phyloP scores from a whole-genome alignment of 192 early-diverging fungal species.

The Coemansia sp. region DNA sequence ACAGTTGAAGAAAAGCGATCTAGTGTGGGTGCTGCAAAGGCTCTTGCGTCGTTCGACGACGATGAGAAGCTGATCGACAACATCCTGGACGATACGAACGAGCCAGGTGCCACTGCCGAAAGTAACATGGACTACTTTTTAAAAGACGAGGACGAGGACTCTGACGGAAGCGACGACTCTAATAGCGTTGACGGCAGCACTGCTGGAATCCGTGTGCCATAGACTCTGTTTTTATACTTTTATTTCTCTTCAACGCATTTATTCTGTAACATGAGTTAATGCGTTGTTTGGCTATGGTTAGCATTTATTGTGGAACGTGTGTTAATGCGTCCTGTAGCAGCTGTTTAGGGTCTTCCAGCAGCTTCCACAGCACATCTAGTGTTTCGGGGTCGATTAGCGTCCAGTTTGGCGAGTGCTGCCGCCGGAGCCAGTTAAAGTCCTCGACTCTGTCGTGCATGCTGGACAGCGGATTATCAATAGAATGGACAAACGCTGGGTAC shows the following conservation, averaged over 20 bases:
- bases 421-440: conserved; percentile 89
- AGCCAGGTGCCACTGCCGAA: conserved; percentile 2
- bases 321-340: not conserved
- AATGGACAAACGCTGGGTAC: conserved; percentile 47
- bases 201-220: not conserved
- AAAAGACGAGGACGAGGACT: conserved; percentile 37
- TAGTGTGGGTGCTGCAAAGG: conserved; percentile 13
- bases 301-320: not conserved
- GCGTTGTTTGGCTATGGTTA: not conserved
- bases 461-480: conserved; percentile 5
- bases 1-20: not conserved
- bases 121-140: conserved; percentile 50
- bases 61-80: conserved; percentile 34
- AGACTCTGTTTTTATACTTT: no score
- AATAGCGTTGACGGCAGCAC: not conserved
- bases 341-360: not conserved
- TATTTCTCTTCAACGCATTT: no score
- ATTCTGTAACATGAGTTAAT: no score
- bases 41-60: conserved; percentile 34
- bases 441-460: conserved; percentile 69
- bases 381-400: not conserved
- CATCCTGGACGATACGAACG: conserved; percentile 33
- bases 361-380: not conserved
- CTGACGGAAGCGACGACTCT: conserved; percentile 27
- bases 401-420: conserved; percentile 82